Conservation (phyloP, 2,329 filamentous ascomycete species). For the Trichoderma sp. region DNA sequence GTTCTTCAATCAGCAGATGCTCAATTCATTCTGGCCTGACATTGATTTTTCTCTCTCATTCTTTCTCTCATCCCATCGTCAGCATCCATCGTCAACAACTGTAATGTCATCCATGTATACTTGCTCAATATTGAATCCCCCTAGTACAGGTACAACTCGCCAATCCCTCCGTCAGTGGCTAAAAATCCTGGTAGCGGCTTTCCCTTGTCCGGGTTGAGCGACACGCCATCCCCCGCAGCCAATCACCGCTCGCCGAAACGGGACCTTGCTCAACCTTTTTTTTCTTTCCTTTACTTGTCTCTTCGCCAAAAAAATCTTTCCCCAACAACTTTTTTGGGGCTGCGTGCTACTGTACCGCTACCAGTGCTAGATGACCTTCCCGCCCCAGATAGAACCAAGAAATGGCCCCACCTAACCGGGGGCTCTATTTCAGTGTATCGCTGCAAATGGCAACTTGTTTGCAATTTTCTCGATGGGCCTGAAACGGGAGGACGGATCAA, state of each 20-base stretch:
- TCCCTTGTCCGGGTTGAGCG: background rate
- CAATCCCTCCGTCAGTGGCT: background rate
- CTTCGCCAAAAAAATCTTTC: conserved; percentile 26
- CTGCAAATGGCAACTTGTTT: background rate
- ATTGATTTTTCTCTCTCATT: background rate
- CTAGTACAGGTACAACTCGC: background rate
- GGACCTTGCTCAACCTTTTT: conserved; percentile 25
- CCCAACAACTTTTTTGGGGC: conserved; percentile 36
- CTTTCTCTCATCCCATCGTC: background rate
- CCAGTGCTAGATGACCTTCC: background rate
- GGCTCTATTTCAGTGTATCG: background rate
- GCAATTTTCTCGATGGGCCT: background rate
- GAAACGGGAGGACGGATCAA: background rate
- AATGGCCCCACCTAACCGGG: background rate
- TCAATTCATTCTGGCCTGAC: background rate
- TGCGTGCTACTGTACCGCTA: background rate
- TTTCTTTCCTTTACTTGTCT: conserved; percentile 27
- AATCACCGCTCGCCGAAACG: conserved; percentile 23
- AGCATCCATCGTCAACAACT: background rate
- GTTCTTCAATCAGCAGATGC: background rate
- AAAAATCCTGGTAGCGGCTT: background rate
- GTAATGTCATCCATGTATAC: background rate
- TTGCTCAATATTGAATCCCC: background rate
- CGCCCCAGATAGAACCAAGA: background rate
- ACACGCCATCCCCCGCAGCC: background rate